Percentiles rank a stretch among this genome's conserved stretches.
Conservation (phyloP, 1,284 basidiomycete species). For the Golubevia pallescens region DNA sequence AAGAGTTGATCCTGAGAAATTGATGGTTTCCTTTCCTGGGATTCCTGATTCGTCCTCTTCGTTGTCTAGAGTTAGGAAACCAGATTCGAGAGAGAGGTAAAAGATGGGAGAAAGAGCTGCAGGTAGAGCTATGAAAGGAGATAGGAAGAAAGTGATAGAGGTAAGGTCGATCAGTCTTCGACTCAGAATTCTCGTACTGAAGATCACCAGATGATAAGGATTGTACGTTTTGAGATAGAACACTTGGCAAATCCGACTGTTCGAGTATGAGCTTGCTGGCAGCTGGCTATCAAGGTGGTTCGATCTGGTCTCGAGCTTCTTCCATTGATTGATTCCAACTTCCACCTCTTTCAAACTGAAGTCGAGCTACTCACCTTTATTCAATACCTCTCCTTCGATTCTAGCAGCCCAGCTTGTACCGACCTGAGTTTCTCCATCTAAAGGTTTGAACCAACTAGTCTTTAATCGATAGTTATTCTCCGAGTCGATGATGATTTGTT, state of each 20-base stretch:
- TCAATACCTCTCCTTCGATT: constrained; percentile 43
- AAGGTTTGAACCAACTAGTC: constrained; percentile 55
- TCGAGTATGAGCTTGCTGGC: too few relatives aligned
- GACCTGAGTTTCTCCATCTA: constrained; percentile 5
- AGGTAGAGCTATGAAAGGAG: constrained; percentile 2
- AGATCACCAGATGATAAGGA: too few relatives aligned
- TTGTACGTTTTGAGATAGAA: too few relatives aligned
- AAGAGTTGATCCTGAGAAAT: constrained; percentile 17
- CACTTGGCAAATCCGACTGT: too few relatives aligned
- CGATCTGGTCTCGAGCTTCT: too few relatives aligned
- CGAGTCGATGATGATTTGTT: constrained; percentile 49
- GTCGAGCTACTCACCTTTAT: constrained; percentile 14
- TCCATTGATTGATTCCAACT: too few relatives aligned
- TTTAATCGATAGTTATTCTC: constrained; percentile 47
- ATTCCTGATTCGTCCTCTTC: constrained; percentile 15
- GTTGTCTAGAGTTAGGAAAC: constrained; percentile 22
- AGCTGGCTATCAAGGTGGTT: too few relatives aligned
- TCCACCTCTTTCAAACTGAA: not conserved
- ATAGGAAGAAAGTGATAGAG: not conserved
- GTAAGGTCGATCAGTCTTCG: not conserved
- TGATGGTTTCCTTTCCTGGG: constrained; percentile 13
- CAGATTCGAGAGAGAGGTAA: constrained; percentile 36
- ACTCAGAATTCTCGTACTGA: too few relatives aligned
- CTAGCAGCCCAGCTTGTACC: constrained; percentile 51
- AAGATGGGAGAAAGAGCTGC: constrained; percentile 28